Evolutionary conservation across 106 monocot genomes (phyloP).

Genomic region (Apostasia shenzhenica): DNA sequence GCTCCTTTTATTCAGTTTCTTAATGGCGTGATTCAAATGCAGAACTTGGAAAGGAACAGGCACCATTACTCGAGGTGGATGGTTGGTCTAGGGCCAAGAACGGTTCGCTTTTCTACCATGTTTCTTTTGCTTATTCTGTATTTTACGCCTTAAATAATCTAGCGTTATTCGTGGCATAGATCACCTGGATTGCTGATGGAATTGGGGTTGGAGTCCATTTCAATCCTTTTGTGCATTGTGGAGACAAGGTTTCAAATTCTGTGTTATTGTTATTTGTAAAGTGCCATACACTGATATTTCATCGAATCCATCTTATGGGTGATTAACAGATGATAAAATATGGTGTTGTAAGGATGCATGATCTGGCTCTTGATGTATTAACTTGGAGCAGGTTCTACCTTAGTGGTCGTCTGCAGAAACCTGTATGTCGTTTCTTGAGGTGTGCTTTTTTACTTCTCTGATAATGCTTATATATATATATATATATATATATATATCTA

Average conservation of each 20-base stretch:
- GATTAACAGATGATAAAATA: conserved; percentile 79
- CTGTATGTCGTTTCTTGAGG: conserved; percentile 72
- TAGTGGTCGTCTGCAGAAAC: conserved; percentile 95
- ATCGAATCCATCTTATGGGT: not conserved
- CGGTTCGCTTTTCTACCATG: conserved; percentile 26
- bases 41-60: conserved; percentile 84
- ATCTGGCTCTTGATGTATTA: conserved; percentile 69
- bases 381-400: conserved; percentile 81
- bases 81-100: conserved; percentile 57
- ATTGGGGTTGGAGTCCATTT: conserved; percentile 91
- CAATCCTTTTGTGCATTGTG: conserved; percentile 91
- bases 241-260: conserved; percentile 41
- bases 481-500: no score
- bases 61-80: conserved; percentile 78
- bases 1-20: not conserved
- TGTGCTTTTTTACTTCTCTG: conserved; percentile 25
- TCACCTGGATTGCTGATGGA: conserved; percentile 23
- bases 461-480: conserved; percentile 1
- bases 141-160: not conserved
- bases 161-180: no score
- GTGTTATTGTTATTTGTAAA: not conserved
- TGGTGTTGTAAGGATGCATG: conserved; percentile 88
- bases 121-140: not conserved
- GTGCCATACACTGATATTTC: not conserved
- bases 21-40: not conserved